phyloP scores from a whole-genome alignment of 106 monocot species.

The Dioscorea dumetorum region DNA sequence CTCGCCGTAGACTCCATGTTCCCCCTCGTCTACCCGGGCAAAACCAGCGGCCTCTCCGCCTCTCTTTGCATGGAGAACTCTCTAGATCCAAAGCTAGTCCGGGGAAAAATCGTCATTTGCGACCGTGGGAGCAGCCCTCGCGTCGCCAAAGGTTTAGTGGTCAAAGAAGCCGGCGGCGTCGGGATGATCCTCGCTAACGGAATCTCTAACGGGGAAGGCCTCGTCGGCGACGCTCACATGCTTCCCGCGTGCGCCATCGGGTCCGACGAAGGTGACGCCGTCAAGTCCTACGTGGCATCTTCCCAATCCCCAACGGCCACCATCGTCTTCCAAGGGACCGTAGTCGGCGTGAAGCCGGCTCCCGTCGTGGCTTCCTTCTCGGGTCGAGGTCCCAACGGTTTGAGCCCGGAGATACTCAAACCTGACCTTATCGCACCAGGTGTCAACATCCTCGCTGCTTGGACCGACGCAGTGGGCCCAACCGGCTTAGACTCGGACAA shows the following conservation, averaged over 20 bases:
- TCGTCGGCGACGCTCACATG: conserved; percentile 95
- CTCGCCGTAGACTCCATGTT: conserved; percentile 27
- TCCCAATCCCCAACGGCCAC: conserved; percentile 48
- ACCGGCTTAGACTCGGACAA: conserved; percentile 69
- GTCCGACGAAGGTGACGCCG: conserved; percentile 61
- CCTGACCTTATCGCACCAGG: conserved; percentile 94
- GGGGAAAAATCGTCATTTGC: conserved; percentile 79
- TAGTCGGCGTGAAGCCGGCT: conserved; percentile 81
- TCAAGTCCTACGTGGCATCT: conserved; percentile 61
- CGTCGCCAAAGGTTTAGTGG: conserved; percentile 79
- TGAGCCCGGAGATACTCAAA: conserved; percentile 72
- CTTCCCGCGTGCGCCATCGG: conserved; percentile 91
- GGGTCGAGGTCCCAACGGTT: conserved; percentile 82
- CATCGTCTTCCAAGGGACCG: conserved; percentile 61
- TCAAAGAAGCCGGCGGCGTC: conserved; percentile 68
- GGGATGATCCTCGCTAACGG: conserved; percentile 95
- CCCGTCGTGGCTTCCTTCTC: conserved; percentile 95
- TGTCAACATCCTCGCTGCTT: conserved; percentile 92
- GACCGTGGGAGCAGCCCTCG: conserved; percentile 94
- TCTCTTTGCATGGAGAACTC: conserved; percentile 90
- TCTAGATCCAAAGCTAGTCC: conserved; percentile 63
- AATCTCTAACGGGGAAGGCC: conserved; percentile 81
- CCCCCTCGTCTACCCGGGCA: conserved; percentile 65
- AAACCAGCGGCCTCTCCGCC: conserved; percentile 56
- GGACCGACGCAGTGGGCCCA: conserved; percentile 87